A percentile compares a stretch with the other conserved stretches of the same genome.
These are phyloP conservation scores for Talaromyces sp. DNA, from an alignment of 2,329 filamentous ascomycete species.

Conservation along the genomic window DNA sequence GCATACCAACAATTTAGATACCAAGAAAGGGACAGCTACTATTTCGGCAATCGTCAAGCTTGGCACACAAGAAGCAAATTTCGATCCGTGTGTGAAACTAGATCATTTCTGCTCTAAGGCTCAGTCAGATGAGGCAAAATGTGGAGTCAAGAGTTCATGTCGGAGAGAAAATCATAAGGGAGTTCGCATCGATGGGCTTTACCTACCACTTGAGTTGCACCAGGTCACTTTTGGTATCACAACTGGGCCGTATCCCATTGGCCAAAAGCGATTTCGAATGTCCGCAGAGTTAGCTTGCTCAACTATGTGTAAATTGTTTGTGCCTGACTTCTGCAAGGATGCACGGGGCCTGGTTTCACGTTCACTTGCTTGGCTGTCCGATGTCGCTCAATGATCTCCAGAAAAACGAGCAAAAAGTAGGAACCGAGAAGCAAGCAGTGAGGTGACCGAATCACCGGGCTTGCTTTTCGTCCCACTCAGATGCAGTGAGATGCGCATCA, in stretches of 20 bases:
- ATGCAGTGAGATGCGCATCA: slow-evolving; percentile 1
- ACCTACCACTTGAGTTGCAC: background rate
- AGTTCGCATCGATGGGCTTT: background rate
- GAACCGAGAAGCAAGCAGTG: background rate
- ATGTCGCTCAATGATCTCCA: background rate
- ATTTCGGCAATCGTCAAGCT: background rate
- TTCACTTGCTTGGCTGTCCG: background rate
- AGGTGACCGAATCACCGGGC: background rate
- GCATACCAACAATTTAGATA: background rate
- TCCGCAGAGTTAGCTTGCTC: background rate
- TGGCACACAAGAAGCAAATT: background rate
- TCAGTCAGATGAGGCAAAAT: background rate
- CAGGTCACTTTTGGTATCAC: background rate
- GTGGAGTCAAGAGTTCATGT: slow-evolving; percentile 3
- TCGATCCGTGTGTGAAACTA: slow-evolving; percentile 5
- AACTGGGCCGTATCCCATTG: background rate
- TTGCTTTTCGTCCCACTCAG: background rate
- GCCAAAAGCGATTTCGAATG: background rate
- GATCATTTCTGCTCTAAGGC: background rate
- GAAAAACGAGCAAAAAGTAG: background rate
- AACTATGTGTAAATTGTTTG: background rate
- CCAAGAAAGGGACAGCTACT: slow-evolving; percentile 1
- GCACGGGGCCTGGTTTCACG: slow-evolving; percentile 8
- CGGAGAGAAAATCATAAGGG: slow-evolving; percentile 5
- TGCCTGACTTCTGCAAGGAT: slow-evolving; percentile 4